A percentile compares a stretch with the other conserved stretches of the same genome.
Conservation (phyloP, 2,329 filamentous ascomycete genomes). For the Annulohypoxylon truncatum region DNA sequence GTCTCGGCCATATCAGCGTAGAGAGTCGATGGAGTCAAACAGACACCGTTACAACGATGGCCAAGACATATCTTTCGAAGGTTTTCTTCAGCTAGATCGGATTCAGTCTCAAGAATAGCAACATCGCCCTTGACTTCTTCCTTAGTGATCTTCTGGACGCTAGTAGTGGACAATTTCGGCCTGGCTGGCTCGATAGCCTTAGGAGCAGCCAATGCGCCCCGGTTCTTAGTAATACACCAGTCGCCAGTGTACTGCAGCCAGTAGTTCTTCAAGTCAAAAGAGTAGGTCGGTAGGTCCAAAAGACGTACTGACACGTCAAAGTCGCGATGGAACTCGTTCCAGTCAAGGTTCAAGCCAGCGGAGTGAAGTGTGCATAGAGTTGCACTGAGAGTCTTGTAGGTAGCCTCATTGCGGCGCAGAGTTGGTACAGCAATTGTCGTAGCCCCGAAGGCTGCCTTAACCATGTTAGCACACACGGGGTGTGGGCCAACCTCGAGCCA, state of each 20-base stretch:
- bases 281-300: conserved; percentile 74
- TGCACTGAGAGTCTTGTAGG: conserved; percentile 71
- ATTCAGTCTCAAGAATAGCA: conserved; percentile 71
- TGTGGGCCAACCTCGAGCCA: conserved; percentile 83
- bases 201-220: conserved; percentile 62
- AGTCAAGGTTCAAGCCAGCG: conserved; percentile 70
- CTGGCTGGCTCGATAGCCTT: conserved; percentile 52
- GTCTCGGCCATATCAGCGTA: conserved; percentile 66
- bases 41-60: conserved; percentile 74
- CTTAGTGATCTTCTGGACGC: conserved; percentile 71
- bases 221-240: conserved; percentile 75
- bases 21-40: conserved; percentile 71
- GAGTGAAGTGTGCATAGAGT: conserved; percentile 68
- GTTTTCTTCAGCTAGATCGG: conserved; percentile 72
- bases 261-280: conserved; percentile 77
- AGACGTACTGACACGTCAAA: conserved; percentile 69
- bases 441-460: conserved; percentile 71
- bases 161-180: conserved; percentile 71
- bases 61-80: conserved; percentile 71
- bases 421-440: conserved; percentile 68
- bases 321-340: conserved; percentile 74
- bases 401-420: conserved; percentile 70
- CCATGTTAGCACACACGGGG: conserved; percentile 74
- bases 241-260: conserved; percentile 72
- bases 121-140: conserved; percentile 72